phyloP scores from a whole-genome alignment of 108 stramenopile genomes.

The Nannochloropsis salina region DNA sequence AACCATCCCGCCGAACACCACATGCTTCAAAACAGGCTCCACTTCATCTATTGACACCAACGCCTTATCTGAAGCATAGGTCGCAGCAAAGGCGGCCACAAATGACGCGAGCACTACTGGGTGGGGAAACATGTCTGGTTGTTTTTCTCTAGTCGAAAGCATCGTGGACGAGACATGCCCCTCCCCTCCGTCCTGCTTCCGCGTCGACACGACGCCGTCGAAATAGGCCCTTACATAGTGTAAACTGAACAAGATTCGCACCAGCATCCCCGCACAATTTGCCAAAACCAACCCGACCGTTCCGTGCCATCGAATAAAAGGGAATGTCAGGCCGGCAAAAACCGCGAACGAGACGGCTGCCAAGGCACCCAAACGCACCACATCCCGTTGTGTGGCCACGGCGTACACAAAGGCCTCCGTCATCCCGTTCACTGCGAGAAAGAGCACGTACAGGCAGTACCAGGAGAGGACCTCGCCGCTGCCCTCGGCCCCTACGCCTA shows the following conservation, averaged over 20 bases:
- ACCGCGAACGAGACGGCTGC: conserved; percentile 22
- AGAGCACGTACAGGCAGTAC: conserved; percentile 80
- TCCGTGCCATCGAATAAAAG: conserved; percentile 25
- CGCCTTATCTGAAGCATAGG: not conserved
- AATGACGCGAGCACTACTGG: conserved; percentile 30
- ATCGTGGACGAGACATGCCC: not conserved
- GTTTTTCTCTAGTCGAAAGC: not conserved
- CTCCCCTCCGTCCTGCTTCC: not conserved
- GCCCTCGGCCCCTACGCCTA: not conserved
- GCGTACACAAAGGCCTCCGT: conserved; percentile 89
- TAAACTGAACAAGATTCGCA: conserved; percentile 31
- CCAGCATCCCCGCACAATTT: conserved; percentile 38
- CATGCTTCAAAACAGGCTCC: not conserved
- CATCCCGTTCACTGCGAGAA: conserved; percentile 81
- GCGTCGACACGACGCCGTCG: not conserved
- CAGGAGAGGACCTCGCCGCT: conserved; percentile 10
- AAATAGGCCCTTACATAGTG: conserved; percentile 42
- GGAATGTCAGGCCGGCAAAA: not conserved
- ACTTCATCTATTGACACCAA: not conserved
- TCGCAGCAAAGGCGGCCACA: conserved; percentile 24
- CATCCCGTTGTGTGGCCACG: conserved; percentile 30
- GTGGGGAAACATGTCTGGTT: conserved; percentile 28
- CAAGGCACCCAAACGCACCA: conserved; percentile 28
- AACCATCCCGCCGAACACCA: not conserved
- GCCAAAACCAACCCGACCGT: conserved; percentile 44